A percentile compares a stretch with the other conserved stretches of the same genome.
These are phyloP conservation scores for Leccinum fuscescens DNA, from an alignment of 1,284 basidiomycete genomes.

Conservation along the genomic window DNA sequence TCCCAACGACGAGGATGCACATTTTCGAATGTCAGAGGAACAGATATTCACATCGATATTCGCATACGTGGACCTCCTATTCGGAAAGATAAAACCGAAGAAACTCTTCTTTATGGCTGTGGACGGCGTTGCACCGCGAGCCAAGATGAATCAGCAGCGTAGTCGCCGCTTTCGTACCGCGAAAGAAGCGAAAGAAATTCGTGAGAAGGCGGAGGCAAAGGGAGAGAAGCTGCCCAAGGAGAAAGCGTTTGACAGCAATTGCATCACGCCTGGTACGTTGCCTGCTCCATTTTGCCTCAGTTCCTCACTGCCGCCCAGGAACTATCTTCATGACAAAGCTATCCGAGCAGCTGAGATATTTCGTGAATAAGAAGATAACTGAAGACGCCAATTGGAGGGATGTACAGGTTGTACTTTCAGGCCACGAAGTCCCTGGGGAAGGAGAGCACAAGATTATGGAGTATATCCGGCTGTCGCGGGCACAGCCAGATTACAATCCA, in stretches of 20 bases:
- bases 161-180: constrained; percentile 93
- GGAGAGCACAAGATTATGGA: constrained; percentile 99
- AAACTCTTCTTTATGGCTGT: constrained; percentile 98
- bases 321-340: constrained; percentile 94
- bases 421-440: constrained; percentile 98
- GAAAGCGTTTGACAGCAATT: constrained; percentile 98
- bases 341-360: constrained; percentile 91
- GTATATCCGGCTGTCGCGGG: constrained; percentile 92
- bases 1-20: constrained; percentile 92
- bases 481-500: constrained; percentile 92
- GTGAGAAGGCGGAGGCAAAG: constrained; percentile 83
- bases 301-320: constrained; percentile 44
- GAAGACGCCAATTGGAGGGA: constrained; percentile 94
- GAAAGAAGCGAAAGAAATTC: constrained; percentile 85
- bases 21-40: constrained; percentile 93
- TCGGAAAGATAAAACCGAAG: constrained; percentile 96
- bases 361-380: constrained; percentile 94
- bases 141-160: constrained; percentile 99
- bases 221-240: constrained; percentile 91
- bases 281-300: background rate
- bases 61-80: constrained; percentile 94
- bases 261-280: constrained; percentile 90
- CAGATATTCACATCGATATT: constrained; percentile 98
- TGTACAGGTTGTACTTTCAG: constrained; percentile 91
- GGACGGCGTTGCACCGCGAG: constrained; percentile 96